Conservation (phyloP, 2,329 filamentous ascomycete species). For the Beauveria sp. region DNA sequence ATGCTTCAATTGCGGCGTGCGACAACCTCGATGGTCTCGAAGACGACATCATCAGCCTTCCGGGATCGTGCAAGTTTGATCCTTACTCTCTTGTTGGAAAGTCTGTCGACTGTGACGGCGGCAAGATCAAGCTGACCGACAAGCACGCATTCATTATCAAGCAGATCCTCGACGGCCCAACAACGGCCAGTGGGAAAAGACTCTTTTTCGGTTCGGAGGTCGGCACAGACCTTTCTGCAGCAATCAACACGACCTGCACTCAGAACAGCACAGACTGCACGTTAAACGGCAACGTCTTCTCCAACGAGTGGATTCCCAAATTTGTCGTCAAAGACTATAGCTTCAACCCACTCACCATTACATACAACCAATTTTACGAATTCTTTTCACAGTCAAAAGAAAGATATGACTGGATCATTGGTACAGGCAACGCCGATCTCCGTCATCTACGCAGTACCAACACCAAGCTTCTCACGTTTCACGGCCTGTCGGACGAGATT, state of each 20-base stretch:
- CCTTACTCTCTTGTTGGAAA: slow-evolving; percentile 15
- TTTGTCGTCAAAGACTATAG: background rate
- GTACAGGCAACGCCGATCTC: background rate
- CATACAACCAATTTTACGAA: background rate
- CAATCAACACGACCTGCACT: background rate
- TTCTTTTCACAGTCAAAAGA: background rate
- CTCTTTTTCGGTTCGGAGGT: background rate
- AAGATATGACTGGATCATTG: background rate
- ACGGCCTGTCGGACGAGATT: background rate
- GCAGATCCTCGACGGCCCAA: background rate
- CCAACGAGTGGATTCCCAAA: slow-evolving; percentile 1
- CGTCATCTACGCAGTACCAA: background rate
- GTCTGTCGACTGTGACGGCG: slow-evolving; percentile 11
- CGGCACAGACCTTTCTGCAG: background rate
- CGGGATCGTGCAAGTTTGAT: slow-evolving; percentile 17
- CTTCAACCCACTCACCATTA: background rate
- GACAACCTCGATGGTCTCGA: slow-evolving; percentile 18
- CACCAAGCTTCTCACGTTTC: background rate
- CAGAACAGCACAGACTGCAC: background rate
- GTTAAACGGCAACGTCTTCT: background rate
- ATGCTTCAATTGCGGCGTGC: slow-evolving; percentile 27
- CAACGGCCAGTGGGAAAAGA: background rate
- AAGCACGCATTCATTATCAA: background rate
- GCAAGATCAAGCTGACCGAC: background rate
- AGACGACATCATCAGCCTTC: slow-evolving; percentile 18